Conservation (phyloP, 148 eudicot genomes). For the Rheum nobile region DNA sequence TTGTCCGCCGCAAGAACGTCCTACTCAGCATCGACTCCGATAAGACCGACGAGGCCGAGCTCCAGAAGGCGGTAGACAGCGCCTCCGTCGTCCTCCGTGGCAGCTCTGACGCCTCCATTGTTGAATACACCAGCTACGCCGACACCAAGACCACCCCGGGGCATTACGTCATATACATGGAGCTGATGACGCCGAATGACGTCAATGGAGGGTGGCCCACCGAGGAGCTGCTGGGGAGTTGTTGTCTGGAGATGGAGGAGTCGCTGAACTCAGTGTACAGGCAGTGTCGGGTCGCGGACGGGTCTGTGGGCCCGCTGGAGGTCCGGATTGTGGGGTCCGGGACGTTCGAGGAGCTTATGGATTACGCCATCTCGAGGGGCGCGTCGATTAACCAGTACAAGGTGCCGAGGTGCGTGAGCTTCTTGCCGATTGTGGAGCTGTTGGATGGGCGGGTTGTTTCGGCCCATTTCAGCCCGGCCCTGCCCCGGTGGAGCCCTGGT, state of each 20-base stretch:
- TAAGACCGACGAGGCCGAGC: constrained; percentile 45
- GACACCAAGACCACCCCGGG: constrained; percentile 48
- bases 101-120: constrained; percentile 20
- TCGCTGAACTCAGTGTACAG: constrained; percentile 43
- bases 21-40: constrained; percentile 50
- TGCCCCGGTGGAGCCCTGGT: constrained; percentile 39
- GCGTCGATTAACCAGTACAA: constrained; percentile 52
- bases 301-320: constrained; percentile 50
- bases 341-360: constrained; percentile 65
- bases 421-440: constrained; percentile 31
- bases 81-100: constrained; percentile 25
- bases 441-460: constrained; percentile 37
- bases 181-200: constrained; percentile 21
- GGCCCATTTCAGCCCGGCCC: constrained; percentile 32
- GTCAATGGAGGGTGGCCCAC: neutral
- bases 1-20: constrained; percentile 59
- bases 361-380: constrained; percentile 43
- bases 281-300: constrained; percentile 37
- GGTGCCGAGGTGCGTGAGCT: constrained; percentile 52
- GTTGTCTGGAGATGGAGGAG: constrained; percentile 49
- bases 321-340: constrained; percentile 41
- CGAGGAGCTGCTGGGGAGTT: constrained; percentile 18
- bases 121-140: constrained; percentile 50
- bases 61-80: constrained; percentile 32
- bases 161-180: constrained; percentile 49